Evolutionary conservation across 148 eudicot species (phyloP).

Genomic region (Vaccinium darrowii): DNA sequence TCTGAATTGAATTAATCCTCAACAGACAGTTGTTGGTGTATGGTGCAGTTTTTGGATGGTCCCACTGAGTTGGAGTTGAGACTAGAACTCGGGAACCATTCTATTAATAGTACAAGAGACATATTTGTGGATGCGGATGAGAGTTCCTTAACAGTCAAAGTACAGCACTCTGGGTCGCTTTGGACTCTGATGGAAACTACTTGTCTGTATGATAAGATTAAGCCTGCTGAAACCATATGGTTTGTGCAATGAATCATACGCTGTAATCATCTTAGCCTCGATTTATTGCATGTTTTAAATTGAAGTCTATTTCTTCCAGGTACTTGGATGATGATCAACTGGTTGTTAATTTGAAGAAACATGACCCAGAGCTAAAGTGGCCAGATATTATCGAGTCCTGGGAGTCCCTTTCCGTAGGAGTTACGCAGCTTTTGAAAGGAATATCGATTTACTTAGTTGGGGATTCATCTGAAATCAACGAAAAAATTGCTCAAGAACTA

Average conservation of each 20-base stretch:
- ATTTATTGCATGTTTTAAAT: conserved; percentile 1
- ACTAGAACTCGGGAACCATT: conserved; percentile 47
- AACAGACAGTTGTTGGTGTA: conserved; percentile 12
- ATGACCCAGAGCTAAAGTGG: conserved; percentile 83
- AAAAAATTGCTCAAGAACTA: conserved; percentile 74
- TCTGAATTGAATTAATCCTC: neutral
- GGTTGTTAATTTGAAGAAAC: conserved; percentile 82
- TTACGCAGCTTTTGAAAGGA: conserved; percentile 74
- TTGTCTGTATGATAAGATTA: conserved; percentile 68
- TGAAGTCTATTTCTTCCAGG: conserved; percentile 41
- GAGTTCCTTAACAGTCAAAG: conserved; percentile 49
- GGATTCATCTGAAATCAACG: conserved; percentile 77
- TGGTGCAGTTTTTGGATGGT: conserved; percentile 81
- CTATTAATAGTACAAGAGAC: conserved; percentile 50
- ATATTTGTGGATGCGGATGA: conserved; percentile 69
- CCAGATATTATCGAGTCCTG: conserved; percentile 88
- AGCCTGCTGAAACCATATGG: conserved; percentile 98
- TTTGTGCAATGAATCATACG: conserved; percentile 23
- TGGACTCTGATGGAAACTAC: conserved; percentile 68
- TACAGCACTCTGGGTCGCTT: conserved; percentile 41
- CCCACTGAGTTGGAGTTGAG: conserved; percentile 79
- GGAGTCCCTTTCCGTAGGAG: conserved; percentile 81
- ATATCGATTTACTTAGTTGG: conserved; percentile 81
- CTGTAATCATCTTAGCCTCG: neutral
- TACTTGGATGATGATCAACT: conserved; percentile 78